Base-by-base conservation (phyloP, 192 early-diverging fungal genomes). In the Gaertneriomyces semiglobifer region DNA sequence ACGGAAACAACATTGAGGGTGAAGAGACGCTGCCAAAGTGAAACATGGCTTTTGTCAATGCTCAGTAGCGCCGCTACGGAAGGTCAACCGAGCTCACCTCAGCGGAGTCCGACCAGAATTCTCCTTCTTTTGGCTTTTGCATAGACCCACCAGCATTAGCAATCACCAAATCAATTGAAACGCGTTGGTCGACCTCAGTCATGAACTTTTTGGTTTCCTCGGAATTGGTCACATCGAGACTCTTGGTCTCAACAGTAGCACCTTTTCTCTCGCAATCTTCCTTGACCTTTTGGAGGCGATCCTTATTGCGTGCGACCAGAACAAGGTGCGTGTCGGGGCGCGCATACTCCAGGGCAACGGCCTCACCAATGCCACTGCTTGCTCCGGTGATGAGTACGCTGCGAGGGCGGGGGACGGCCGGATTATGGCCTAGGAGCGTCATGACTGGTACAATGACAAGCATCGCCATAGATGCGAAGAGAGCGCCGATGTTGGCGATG, bases 341-440 rank as follows among this genome's bases (percentile, higher is more conserved):
- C 14, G 62, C 45, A 44, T 63, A 63, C 20, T 6, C 19, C 11
- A 55, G 11, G 14, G 62, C 62, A 12, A 63, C 19, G 14, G 12
- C 47, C 7, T 12, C 38, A n/a, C 62, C 62, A 6, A 63, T 63
- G 48, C 62, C 62, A 19, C 47, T 55, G 62, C 62, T 63, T 20
- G 62, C 62, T 10, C 62, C 62, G 10, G 62, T 63, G 48, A 63
- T 63, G n/a, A 63, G 50, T 55, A 63, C 39, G 16, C 11, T 19
- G 14, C 50, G 53, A 4, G 62, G 62, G 12, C 38, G 20, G 44
- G 4, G 44, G 11, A 44, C 39, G 12, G 42, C 14, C n/a, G 38
- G n/a, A 38, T 38, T 14, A 0, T 44, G 44, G 6, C 59, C 59
- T 0, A 61, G 12, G 14, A 61, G n/a, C 10, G 11, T 40, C 5